Base-by-base conservation (phyloP, 805 yeast species). In the Saccharomycopsis sp. region DNA sequence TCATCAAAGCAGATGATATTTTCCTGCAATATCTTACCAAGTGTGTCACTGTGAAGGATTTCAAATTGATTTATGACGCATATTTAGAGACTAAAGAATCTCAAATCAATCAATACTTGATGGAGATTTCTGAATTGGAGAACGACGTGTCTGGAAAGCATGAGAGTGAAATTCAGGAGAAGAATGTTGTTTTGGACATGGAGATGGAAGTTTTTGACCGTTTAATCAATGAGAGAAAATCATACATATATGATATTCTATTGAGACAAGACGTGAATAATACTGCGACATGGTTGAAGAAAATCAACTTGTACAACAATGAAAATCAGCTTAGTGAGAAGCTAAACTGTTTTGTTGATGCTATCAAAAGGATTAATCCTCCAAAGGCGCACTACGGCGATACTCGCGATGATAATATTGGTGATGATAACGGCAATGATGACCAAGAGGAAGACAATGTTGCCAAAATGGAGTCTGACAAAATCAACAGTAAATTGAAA, bases 321-420 rank as follows among this genome's bases (percentile, higher is more conserved):
- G 67, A 71, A 2, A 65, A 64, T 2, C 74, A 77, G 23, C 63
- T 74, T 41, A 66, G 72, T 15, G 70, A 79, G n/a, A 76, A 79
- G 2, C 71, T 85, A 16, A 74, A 75, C 34, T 78, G 86, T 0
- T 88, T 79, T 68, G 83, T 83, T 0, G 71, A 79, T 16, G 97
- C 96, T 0, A 74, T 91, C 5, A 73, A 79, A 2, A 71, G 78
- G 1, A 82, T 92, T 15, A 80, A 86, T 59, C 92, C 96, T 0
- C 69, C 77, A 21, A 76, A 75, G 59, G 77, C 79, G 2, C 57
- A 57, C 40, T 73, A 69, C 9, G 65, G 64, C 44, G 50, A 53
- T 21, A 50, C 47, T 24, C 53, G 47, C 24, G 57, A 47, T 7
- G 57, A 59, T 53, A 59, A 16, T 15, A 24, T 34, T 8, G 52